Conservation (phyloP, 164 flowering plant species). For the Chimonanthus salicifolius region DNA sequence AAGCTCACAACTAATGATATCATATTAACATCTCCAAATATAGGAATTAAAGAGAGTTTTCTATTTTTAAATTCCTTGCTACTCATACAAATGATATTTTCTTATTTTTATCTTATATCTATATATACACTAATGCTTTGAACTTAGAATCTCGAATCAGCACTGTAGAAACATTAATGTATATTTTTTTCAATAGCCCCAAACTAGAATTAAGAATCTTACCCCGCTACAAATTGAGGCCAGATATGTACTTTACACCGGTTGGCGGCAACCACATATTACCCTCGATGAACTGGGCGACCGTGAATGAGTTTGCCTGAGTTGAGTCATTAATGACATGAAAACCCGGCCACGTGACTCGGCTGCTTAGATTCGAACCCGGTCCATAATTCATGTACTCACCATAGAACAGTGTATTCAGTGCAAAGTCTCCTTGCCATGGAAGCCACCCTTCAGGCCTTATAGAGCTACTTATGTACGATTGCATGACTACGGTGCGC, state of each 20-base stretch:
- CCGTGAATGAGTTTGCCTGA: slow-evolving; percentile 16
- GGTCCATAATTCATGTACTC: slow-evolving; percentile 23
- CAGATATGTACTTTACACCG: neutral
- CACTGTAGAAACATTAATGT: too few species aligned
- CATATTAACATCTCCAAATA: too few species aligned
- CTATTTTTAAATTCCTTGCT: too few species aligned
- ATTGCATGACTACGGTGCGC: slow-evolving; percentile 27
- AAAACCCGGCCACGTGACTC: slow-evolving; percentile 25
- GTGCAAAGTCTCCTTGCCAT: slow-evolving; percentile 25
- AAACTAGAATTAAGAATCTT: too few species aligned
- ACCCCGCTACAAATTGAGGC: neutral
- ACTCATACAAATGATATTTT: too few species aligned
- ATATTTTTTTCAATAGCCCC: too few species aligned
- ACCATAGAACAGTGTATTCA: slow-evolving; percentile 22
- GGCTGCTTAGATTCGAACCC: slow-evolving; percentile 12
- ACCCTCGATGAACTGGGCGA: slow-evolving; percentile 17
- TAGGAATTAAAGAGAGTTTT: too few species aligned
- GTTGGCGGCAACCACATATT: neutral
- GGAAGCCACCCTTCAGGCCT: slow-evolving; percentile 25
- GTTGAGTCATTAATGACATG: neutral
- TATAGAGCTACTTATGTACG: slow-evolving; percentile 16
- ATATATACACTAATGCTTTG: too few species aligned
- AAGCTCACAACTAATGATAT: too few species aligned
- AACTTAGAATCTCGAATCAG: too few species aligned
- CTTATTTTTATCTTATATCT: too few species aligned